Conservation (phyloP, 108 stramenopile genomes). For the Nitzschia sp. region DNA sequence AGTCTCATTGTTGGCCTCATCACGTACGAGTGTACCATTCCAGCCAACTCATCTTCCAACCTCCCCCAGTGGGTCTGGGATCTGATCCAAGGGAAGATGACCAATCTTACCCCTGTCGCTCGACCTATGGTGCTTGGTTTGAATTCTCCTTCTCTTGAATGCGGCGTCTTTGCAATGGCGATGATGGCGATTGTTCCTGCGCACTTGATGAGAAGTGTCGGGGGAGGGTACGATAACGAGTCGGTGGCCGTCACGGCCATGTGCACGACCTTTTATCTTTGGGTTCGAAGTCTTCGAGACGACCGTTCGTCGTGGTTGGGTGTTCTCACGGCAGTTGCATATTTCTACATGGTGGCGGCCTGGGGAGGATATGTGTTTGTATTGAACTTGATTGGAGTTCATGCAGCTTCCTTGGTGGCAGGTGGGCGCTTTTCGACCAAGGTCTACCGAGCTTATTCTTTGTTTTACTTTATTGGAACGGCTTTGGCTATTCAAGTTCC, state of each 20-base stretch:
- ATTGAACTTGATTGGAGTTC: constrained; percentile 94
- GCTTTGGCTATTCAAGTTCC: constrained; percentile 92
- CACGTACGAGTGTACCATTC: constrained; percentile 74
- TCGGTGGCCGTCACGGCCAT: constrained; percentile 94
- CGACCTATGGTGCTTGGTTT: constrained; percentile 12
- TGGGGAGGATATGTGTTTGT: constrained; percentile 99
- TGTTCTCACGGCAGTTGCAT: constrained; percentile 71
- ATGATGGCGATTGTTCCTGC: constrained; percentile 95
- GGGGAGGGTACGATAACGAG: constrained; percentile 99
- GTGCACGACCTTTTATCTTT: constrained; percentile 93
- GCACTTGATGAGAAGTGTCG: constrained; percentile 94
- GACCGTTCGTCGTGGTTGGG: constrained; percentile 60
- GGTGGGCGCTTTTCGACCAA: constrained; percentile 84
- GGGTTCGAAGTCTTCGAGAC: constrained; percentile 78
- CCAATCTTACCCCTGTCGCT: neutral
- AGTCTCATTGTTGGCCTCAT: constrained; percentile 69
- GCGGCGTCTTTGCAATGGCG: constrained; percentile 81
- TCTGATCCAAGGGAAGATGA: constrained; percentile 37
- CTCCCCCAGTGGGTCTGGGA: constrained; percentile 46
- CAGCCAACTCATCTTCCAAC: constrained; percentile 52
- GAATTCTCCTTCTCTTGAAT: constrained; percentile 69
- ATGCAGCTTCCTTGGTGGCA: constrained; percentile 83
- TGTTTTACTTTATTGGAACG: constrained; percentile 94
- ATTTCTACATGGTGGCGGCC: constrained; percentile 95
- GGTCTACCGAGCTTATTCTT: constrained; percentile 87